phyloP scores from a whole-genome alignment of 805 yeast genomes.

The Wickerhamiella occidentalis region DNA sequence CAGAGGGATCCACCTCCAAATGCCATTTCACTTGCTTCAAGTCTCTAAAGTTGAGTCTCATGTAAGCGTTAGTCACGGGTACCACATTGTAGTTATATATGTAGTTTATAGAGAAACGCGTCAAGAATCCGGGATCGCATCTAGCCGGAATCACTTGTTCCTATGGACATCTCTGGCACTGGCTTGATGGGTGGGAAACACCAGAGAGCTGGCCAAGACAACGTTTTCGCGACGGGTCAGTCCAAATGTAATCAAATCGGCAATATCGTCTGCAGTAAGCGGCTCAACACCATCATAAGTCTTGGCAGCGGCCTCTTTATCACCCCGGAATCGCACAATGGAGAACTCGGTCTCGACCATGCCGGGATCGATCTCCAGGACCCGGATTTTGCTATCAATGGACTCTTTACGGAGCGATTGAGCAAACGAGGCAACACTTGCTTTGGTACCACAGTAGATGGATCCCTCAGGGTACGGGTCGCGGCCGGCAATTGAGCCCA shows the following conservation, averaged over 20 bases:
- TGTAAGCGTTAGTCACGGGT: slow-evolving; percentile 23
- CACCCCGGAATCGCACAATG: slow-evolving; percentile 52
- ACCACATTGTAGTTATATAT: no score
- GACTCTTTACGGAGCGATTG: slow-evolving; percentile 58
- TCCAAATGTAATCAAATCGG: slow-evolving; percentile 58
- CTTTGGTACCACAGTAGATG: slow-evolving; percentile 60
- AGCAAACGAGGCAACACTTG: slow-evolving; percentile 47
- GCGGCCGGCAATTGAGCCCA: slow-evolving; percentile 62
- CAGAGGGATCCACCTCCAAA: slow-evolving; percentile 58
- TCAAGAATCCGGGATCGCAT: no score
- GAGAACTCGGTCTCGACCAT: slow-evolving; percentile 71
- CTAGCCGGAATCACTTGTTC: no score
- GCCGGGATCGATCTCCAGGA: slow-evolving; percentile 68
- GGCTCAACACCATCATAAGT: slow-evolving; percentile 61
- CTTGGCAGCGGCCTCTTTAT: slow-evolving; percentile 43
- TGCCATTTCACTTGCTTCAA: slow-evolving; percentile 83
- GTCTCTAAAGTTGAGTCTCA: slow-evolving; percentile 79
- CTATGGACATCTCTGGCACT: slow-evolving; percentile 57
- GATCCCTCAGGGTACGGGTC: slow-evolving; percentile 61
- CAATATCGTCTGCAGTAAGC: slow-evolving; percentile 59
- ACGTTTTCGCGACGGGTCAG: slow-evolving; percentile 57
- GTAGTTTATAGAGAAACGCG: neutral
- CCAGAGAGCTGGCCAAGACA: slow-evolving; percentile 67
- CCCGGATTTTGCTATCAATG: slow-evolving; percentile 55
- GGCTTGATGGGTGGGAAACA: slow-evolving; percentile 81